These are phyloP conservation scores for Chlorella sp. DNA, from an alignment of 139 green algal species.

Conservation along the genomic window DNA sequence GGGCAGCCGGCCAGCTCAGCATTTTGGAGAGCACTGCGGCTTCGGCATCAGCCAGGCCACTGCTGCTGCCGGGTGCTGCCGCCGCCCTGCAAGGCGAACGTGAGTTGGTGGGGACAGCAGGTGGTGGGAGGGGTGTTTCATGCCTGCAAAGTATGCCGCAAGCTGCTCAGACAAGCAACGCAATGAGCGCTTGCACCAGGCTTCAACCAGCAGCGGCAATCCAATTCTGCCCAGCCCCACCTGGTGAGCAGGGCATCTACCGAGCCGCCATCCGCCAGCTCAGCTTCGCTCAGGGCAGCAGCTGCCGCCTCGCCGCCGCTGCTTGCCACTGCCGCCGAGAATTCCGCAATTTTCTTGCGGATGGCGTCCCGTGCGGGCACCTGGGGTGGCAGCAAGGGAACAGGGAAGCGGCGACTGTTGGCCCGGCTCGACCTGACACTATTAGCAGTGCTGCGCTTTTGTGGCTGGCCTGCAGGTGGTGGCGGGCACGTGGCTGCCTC, in stretches of 20 bases:
- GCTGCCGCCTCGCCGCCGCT: neutral
- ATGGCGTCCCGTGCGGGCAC: constrained; percentile 23
- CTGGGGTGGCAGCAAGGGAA: neutral
- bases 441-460: neutral
- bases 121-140: neutral
- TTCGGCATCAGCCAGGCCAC: constrained; percentile 2
- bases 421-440: too few species aligned
- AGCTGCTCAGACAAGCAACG: too few species aligned
- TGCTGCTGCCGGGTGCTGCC: neutral
- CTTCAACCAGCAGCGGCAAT: neutral
- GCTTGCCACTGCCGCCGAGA: constrained; percentile 14
- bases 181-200: neutral
- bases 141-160: too few species aligned
- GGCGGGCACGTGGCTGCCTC: too few species aligned
- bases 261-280: constrained; percentile 50
- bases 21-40: constrained; percentile 58
- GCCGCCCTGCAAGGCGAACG: neutral
- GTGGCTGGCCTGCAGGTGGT: too few species aligned
- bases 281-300: constrained; percentile 42
- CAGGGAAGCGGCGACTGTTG: too few species aligned
- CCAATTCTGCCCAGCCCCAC: constrained; percentile 4
- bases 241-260: constrained; percentile 62
- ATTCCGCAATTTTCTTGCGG: constrained; percentile 35
- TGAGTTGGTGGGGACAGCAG: neutral
- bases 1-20: constrained; percentile 70